Evolutionary conservation across 805 yeast species (phyloP).

Genomic region (Metschnikowia colocasiae): DNA sequence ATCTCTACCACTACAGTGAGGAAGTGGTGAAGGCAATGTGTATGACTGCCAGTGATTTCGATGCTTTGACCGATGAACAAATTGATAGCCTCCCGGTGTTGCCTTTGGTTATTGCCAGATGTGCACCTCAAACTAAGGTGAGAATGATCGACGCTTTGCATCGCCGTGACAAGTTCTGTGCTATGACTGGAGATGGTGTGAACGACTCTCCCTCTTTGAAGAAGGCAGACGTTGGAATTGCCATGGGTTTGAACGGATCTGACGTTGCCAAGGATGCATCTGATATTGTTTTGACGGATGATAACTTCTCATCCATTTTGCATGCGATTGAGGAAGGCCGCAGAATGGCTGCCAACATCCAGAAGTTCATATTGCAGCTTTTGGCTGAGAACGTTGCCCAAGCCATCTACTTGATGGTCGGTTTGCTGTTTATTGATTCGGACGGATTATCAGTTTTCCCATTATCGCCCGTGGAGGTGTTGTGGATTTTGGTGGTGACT

Average conservation of each 20-base stretch:
- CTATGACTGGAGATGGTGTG: conserved; percentile 65
- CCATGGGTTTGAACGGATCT: conserved; percentile 29
- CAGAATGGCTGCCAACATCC: conserved; percentile 21
- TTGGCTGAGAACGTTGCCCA: conserved; percentile 39
- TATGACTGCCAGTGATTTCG: conserved; percentile 73
- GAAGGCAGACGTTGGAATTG: conserved; percentile 29
- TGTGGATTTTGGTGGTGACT: conserved; percentile 22
- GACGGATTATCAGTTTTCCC: conserved; percentile 75
- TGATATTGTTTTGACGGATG: conserved; percentile 27
- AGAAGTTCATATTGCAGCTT: conserved; percentile 21
- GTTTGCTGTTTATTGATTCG: conserved; percentile 64
- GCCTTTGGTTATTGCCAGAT: conserved; percentile 76
- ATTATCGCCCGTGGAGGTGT: conserved; percentile 43
- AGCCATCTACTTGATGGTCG: conserved; percentile 64
- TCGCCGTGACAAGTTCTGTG: conserved; percentile 47
- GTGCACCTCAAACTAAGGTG: conserved; percentile 81
- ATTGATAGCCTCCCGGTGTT: conserved; percentile 60
- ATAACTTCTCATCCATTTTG: conserved; percentile 27
- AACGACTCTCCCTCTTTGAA: conserved; percentile 28
- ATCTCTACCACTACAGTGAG: conserved; percentile 52
- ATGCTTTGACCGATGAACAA: conserved; percentile 54
- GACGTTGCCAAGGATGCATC: conserved; percentile 30
- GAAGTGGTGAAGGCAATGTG: conserved; percentile 63
- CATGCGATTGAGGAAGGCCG: conserved; percentile 28
- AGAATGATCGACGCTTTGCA: conserved; percentile 72